Evolutionary conservation across 192 early-diverging fungal genomes (phyloP).

Genomic region (Rhizoclosmatium globosum): DNA sequence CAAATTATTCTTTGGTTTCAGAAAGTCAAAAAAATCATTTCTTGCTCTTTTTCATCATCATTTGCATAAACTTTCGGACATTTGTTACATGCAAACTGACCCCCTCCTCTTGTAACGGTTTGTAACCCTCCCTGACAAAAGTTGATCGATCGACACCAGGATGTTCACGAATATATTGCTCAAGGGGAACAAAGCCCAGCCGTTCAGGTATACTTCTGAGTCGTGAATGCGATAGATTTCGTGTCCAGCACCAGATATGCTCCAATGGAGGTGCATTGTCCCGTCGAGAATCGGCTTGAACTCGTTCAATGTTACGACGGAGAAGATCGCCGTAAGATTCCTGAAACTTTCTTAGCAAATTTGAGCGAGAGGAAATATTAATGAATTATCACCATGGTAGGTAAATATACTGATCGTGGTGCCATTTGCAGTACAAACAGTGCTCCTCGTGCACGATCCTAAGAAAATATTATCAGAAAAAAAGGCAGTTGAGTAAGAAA

Average conservation of each 20-base stretch:
- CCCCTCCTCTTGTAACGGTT: conserved; percentile 45
- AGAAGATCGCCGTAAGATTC: conserved; percentile 52
- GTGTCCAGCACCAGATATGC: conserved; percentile 56
- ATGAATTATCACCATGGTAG: conserved; percentile 39
- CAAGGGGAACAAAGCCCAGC: conserved; percentile 49
- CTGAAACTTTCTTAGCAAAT: neutral
- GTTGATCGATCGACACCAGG: conserved; percentile 43
- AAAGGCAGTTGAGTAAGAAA: neutral
- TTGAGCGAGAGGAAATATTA: neutral
- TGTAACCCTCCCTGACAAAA: conserved; percentile 47
- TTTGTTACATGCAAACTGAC: conserved; percentile 42
- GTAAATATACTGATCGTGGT: conserved; percentile 47
- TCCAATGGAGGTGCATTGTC: conserved; percentile 32
- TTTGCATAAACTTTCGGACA: conserved; percentile 37
- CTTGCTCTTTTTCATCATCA: conserved; percentile 11
- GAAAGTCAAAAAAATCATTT: neutral
- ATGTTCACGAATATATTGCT: conserved; percentile 47
- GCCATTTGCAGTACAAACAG: conserved; percentile 54
- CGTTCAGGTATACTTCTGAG: conserved; percentile 45
- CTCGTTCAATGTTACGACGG: conserved; percentile 41
- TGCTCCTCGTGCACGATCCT: conserved; percentile 40
- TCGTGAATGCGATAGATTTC: conserved; percentile 32
- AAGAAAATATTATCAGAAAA: neutral
- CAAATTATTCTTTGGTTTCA: too few relatives aligned
- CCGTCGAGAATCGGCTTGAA: conserved; percentile 44